Evolutionary conservation across 371 early-diverging fungal genomes (phyloP), one percentile per base, ranked within the genome.

Genomic region (Apophysomyces elegans): DNA sequence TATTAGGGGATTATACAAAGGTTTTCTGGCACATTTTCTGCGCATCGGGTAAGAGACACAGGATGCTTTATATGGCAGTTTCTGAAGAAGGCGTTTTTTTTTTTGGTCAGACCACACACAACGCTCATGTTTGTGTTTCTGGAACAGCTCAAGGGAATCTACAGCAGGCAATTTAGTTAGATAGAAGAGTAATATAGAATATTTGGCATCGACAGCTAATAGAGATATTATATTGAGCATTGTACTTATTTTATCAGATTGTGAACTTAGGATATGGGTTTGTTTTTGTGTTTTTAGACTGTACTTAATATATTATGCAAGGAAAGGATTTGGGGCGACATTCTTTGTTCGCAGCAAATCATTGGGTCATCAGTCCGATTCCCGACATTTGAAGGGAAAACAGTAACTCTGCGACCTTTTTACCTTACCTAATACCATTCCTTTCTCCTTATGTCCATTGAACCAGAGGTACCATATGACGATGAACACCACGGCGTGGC

Each of bases 61-160:
- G 11, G 41, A 13, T 41, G 8, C 11, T 41, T 13, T 13, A 11
- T 41, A 41, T 13, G 41, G 41, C 5, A 11, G 41, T 41, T 13
- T 13, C 13, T 41, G 41, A 13, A n/a, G n/a, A 16, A 18, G 9
- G 9, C 36, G 14, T 45, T 16, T 18, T 8, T 9, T 47, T 21
- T 61, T 58, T 58, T 39, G 41, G 58, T 35, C 78, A 91, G 94
- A 18, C 98, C 98, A 16, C 98, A 98, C 72, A 98, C 98, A 7
- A 88, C 96, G 36, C 84, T 96, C 21, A 96, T 93, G 74, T 94
- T 97, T 80, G 92, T 96, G 18, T 96, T 97, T 76, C 82, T 96
- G 84, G 95, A 93, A 65, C 92, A 93, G 74, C 75, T 93, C 61
- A 84, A 84, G 59, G 63, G 60, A 5, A 1, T 74, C n/a, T 83